A percentile compares a stretch with the other conserved stretches of the same genome.
Conservation (phyloP, 2,329 filamentous ascomycete genomes). For the Huntiella abstrusa region DNA sequence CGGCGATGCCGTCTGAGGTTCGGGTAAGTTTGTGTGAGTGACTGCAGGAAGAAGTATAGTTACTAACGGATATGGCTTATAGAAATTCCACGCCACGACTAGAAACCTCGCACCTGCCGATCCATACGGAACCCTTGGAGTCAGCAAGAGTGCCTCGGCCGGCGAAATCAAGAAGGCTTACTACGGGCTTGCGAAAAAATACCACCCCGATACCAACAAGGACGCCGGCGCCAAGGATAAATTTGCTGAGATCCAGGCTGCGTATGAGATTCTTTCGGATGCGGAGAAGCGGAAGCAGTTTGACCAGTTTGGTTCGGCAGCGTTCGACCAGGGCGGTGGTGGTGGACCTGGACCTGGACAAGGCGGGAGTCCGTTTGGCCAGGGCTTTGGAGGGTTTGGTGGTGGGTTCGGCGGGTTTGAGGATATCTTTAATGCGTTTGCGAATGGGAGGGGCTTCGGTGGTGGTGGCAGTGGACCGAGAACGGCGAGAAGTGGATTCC, state of each 20-base stretch:
- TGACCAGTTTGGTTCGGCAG: constrained; percentile 75
- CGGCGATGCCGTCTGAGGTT: neutral
- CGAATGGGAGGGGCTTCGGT: constrained; percentile 35
- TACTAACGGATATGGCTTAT: neutral
- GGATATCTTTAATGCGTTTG: constrained; percentile 80
- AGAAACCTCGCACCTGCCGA: constrained; percentile 41
- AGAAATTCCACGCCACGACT: constrained; percentile 44
- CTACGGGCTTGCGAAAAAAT: constrained; percentile 94
- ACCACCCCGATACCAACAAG: constrained; percentile 95
- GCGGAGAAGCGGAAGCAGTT: constrained; percentile 82
- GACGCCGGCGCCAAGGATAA: constrained; percentile 84
- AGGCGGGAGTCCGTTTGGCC: constrained; percentile 43
- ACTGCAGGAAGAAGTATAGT: too few relatives aligned
- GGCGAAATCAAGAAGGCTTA: constrained; percentile 96
- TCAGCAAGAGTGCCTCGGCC: constrained; percentile 60
- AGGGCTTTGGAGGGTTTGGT: constrained; percentile 49
- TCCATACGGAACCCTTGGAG: constrained; percentile 74
- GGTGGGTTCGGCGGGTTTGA: constrained; percentile 77
- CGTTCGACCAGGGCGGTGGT: constrained; percentile 60
- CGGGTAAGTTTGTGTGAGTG: constrained; percentile 5
- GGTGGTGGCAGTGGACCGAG: constrained; percentile 27
- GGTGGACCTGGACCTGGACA: constrained; percentile 21
- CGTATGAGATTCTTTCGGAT: constrained; percentile 87
- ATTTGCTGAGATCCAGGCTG: constrained; percentile 79
- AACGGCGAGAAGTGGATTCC: constrained; percentile 44